phyloP scores from a whole-genome alignment of 2,329 filamentous ascomycete species.

The Apiospora arundinis region DNA sequence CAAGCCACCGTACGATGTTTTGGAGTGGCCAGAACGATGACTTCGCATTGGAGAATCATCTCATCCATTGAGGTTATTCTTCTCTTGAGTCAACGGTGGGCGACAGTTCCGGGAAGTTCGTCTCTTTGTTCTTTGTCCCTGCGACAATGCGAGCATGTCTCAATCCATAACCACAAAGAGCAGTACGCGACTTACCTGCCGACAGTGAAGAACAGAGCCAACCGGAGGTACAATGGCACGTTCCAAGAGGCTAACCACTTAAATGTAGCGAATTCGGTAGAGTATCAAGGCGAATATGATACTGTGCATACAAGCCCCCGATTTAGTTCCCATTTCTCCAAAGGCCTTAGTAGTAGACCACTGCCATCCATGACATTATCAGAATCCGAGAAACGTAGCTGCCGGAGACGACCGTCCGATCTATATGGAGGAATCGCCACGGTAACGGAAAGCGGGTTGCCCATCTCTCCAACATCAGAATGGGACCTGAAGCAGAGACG shows the following conservation, averaged over 20 bases:
- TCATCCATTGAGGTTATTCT: background rate
- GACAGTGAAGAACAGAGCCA: background rate
- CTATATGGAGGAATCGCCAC: slow-evolving; percentile 16
- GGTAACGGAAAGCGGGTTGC: background rate
- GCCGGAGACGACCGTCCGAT: slow-evolving; percentile 34
- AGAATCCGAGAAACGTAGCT: background rate
- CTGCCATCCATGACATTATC: background rate
- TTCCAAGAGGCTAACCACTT: background rate
- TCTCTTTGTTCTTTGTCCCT: background rate
- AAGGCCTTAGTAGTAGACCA: background rate
- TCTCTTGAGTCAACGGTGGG: background rate
- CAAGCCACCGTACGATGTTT: background rate
- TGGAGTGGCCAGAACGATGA: background rate
- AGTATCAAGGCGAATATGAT: background rate
- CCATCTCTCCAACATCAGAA: slow-evolving; percentile 18
- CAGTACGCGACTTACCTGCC: background rate
- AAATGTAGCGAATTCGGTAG: no score
- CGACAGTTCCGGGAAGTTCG: background rate
- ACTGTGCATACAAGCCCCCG: background rate
- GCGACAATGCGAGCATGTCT: background rate
- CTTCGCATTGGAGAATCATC: background rate
- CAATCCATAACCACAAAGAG: slow-evolving; percentile 1
- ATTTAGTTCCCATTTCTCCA: no score
- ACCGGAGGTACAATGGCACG: background rate
- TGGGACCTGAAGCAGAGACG: slow-evolving; percentile 23